These are phyloP conservation scores for Zymoseptoria pseudotritici DNA, from an alignment of 2,329 filamentous ascomycete species.

Conservation along the genomic window DNA sequence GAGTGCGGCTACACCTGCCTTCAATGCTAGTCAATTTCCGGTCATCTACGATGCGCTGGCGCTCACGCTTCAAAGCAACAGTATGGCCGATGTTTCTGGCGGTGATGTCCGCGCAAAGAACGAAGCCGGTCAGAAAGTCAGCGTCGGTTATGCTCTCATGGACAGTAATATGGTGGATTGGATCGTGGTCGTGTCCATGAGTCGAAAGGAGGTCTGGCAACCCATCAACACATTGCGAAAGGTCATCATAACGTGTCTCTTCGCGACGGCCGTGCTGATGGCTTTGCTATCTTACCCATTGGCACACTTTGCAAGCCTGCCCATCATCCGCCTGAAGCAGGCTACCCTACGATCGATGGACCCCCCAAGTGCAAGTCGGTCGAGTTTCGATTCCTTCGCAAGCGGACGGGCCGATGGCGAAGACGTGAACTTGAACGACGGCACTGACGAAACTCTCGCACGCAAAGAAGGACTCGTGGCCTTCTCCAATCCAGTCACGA, in stretches of 20 bases:
- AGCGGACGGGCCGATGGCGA: not conserved
- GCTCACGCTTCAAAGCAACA: not conserved
- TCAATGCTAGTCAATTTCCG: constrained; percentile 55
- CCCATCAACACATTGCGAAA: constrained; percentile 72
- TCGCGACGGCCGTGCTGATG: constrained; percentile 67
- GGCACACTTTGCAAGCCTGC: too few species aligned
- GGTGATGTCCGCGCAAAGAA: constrained; percentile 63
- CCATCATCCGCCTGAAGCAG: constrained; percentile 66
- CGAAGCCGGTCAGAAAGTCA: constrained; percentile 61
- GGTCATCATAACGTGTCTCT: constrained; percentile 76
- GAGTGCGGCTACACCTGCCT: constrained; percentile 45
- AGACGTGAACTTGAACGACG: constrained; percentile 23
- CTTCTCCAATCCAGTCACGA: constrained; percentile 32
- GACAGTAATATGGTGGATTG: constrained; percentile 66
- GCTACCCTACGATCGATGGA: constrained; percentile 68
- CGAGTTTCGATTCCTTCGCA: constrained; percentile 28
- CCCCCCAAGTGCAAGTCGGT: constrained; percentile 45
- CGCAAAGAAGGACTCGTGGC: constrained; percentile 34
- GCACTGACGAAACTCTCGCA: not conserved
- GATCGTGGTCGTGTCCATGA: constrained; percentile 74
- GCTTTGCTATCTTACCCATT: too few species aligned
- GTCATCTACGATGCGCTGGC: constrained; percentile 56
- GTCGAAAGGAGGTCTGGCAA: constrained; percentile 63
- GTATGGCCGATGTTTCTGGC: constrained; percentile 5
- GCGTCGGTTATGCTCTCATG: constrained; percentile 72